Evolutionary conservation across 202 grass and related monocot species (phyloP).

Genomic region (Eragrostis tef): DNA sequence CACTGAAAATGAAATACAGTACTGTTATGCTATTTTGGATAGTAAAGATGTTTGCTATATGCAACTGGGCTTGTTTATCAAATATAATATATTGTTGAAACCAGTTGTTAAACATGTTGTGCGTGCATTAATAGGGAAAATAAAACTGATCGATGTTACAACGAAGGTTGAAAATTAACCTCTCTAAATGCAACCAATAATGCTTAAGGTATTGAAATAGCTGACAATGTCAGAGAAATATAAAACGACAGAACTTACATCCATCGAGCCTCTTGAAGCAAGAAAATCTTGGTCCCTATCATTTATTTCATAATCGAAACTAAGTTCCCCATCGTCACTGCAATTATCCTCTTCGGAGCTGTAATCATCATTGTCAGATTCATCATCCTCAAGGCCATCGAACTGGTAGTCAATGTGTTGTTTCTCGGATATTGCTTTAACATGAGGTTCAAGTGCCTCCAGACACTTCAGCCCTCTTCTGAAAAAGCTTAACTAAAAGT

Average conservation of each 20-base stretch:
- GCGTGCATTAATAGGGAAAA: background rate
- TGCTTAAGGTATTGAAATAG: conserved; percentile 3
- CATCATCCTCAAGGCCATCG: conserved; percentile 69
- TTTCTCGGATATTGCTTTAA: conserved; percentile 75
- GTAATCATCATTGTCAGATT: conserved; percentile 52
- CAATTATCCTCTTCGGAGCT: conserved; percentile 49
- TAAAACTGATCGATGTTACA: background rate
- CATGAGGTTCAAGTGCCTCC: conserved; percentile 76
- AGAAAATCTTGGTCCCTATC: conserved; percentile 56
- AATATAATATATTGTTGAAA: background rate
- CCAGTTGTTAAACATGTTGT: background rate
- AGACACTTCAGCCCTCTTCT: conserved; percentile 81
- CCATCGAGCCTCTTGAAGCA: conserved; percentile 59
- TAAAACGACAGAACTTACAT: conserved; percentile 56
- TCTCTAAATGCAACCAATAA: conserved; percentile 1
- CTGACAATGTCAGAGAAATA: background rate
- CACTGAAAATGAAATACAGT: background rate
- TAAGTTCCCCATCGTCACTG: conserved; percentile 65
- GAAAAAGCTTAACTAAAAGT: conserved; percentile 77
- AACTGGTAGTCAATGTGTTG: conserved; percentile 85
- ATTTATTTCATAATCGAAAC: conserved; percentile 73
- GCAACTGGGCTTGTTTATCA: background rate
- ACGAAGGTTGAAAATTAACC: background rate
- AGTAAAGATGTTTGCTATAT: no score
- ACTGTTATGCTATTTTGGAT: no score